Evolutionary conservation across 2,329 filamentous ascomycete species (phyloP).

Genomic region (Leptoxyphium fumago): DNA sequence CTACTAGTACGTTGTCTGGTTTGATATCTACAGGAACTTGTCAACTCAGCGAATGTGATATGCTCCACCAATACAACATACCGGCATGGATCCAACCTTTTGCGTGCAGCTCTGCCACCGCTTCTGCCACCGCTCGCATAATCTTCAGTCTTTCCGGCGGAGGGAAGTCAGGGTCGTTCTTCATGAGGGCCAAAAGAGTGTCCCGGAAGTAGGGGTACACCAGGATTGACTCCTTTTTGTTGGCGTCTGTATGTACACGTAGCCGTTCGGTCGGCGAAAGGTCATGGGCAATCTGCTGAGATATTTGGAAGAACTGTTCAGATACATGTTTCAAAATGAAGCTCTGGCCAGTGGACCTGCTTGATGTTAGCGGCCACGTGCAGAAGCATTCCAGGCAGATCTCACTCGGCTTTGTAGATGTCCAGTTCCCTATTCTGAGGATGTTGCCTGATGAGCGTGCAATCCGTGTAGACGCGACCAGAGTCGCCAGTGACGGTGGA

Average conservation of each 20-base stretch:
- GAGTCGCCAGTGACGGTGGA: conserved; percentile 23
- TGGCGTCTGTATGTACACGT: conserved; percentile 24
- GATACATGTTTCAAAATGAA: conserved; percentile 23
- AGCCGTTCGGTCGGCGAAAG: conserved; percentile 19
- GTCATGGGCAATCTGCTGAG: conserved; percentile 18
- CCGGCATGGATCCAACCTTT: conserved; percentile 24
- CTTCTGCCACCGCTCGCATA: conserved; percentile 20
- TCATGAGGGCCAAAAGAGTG: conserved; percentile 21
- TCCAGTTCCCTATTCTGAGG: conserved; percentile 13
- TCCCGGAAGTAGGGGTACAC: conserved; percentile 23
- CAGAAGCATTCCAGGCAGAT: no score
- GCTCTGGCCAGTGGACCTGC: conserved; percentile 18
- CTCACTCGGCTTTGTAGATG: conserved; percentile 24
- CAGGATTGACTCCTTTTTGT: conserved; percentile 19
- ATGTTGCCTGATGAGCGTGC: conserved; percentile 19
- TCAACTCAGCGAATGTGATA: conserved; percentile 9
- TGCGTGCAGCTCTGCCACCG: conserved; percentile 22
- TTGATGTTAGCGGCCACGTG: no score
- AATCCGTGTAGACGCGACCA: conserved; percentile 22
- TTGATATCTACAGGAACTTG: conserved; percentile 24
- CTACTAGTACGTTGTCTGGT: conserved; percentile 25
- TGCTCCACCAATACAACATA: conserved; percentile 10
- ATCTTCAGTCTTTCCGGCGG: conserved; percentile 19
- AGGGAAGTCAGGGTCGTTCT: conserved; percentile 19
- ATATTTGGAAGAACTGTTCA: conserved; percentile 19